Conservation (phyloP, 1,284 basidiomycete species). For the Leccinum solheimii region DNA sequence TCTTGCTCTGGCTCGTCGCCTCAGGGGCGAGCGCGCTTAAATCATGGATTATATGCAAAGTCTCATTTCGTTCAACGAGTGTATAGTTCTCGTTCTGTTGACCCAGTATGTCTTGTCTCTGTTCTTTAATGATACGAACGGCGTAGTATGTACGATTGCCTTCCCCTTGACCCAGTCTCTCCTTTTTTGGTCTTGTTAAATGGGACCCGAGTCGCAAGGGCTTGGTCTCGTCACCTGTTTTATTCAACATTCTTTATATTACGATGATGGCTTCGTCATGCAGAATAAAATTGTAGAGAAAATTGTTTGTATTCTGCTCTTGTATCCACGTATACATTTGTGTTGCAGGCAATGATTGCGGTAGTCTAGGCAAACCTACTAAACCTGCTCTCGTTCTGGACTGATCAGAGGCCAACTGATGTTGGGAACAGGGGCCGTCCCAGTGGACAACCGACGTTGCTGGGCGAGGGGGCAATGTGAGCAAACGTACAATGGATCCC, state of each 20-base stretch:
- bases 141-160: constrained; percentile 35
- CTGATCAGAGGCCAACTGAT: background rate
- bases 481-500: background rate
- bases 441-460: constrained; percentile 56
- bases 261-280: constrained; percentile 2
- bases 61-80: constrained; percentile 1
- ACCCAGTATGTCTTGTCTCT: constrained; percentile 14
- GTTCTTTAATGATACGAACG: constrained; percentile 30
- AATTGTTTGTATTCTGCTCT: constrained; percentile 30
- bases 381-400: background rate
- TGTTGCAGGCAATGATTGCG: constrained; percentile 20
- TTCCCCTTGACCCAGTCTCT: constrained; percentile 3
- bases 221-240: constrained; percentile 7
- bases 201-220: background rate
- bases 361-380: background rate
- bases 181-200: constrained; percentile 12
- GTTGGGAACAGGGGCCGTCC: constrained; percentile 44
- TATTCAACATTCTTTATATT: constrained; percentile 1
- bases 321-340: constrained; percentile 29
- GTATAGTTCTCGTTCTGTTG: constrained; percentile 14
- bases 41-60: background rate
- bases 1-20: constrained; percentile 84
- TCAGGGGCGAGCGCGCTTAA: constrained; percentile 88
- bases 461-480: constrained; percentile 21
- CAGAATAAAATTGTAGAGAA: constrained; percentile 21